Percentiles rank a stretch among this genome's conserved stretches.
phyloP scores from a whole-genome alignment of 495 filamentous ascomycete genomes.

The Penicillium bialowiezense region DNA sequence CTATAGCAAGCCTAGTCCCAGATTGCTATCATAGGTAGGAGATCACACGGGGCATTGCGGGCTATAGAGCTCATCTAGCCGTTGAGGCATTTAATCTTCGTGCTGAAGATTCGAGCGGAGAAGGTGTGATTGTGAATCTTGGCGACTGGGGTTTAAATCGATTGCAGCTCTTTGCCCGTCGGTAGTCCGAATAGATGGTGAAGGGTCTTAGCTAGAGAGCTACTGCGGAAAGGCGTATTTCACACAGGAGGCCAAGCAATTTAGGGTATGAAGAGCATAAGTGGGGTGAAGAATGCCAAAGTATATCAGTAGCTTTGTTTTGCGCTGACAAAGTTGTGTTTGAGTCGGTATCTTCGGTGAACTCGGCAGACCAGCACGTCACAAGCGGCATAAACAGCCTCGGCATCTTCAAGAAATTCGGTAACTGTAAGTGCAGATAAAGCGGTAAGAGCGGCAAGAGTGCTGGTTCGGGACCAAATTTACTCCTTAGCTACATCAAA shows the following conservation, averaged over 20 bases:
- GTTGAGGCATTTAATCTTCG: conserved; percentile 2
- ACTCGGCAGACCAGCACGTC: no score
- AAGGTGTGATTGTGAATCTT: conserved; percentile 6
- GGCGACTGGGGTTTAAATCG: conserved; percentile 2
- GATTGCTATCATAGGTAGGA: not conserved
- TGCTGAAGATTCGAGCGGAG: not conserved
- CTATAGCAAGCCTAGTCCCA: conserved; percentile 7
- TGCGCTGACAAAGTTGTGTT: no score
- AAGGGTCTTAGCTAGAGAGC: not conserved
- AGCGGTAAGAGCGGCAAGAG: no score
- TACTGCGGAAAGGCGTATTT: not conserved
- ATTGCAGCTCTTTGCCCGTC: conserved; percentile 10
- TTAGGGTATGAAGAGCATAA: not conserved
- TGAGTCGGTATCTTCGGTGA: no score
- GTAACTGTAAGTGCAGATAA: no score
- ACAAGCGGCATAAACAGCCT: no score
- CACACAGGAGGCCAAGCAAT: conserved; percentile 1
- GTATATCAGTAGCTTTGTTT: conserved; percentile 1
- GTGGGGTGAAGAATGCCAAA: not conserved
- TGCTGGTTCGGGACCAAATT: no score
- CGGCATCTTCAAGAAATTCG: no score
- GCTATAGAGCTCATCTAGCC: conserved; percentile 1
- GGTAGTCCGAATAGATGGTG: conserved; percentile 10
- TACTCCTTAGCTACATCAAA: no score
- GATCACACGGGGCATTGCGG: not conserved